Evolutionary conservation across 2,329 filamentous ascomycete species (phyloP), one percentile per base, ranked within the genome.

Genomic region (Fusarium sp.): DNA sequence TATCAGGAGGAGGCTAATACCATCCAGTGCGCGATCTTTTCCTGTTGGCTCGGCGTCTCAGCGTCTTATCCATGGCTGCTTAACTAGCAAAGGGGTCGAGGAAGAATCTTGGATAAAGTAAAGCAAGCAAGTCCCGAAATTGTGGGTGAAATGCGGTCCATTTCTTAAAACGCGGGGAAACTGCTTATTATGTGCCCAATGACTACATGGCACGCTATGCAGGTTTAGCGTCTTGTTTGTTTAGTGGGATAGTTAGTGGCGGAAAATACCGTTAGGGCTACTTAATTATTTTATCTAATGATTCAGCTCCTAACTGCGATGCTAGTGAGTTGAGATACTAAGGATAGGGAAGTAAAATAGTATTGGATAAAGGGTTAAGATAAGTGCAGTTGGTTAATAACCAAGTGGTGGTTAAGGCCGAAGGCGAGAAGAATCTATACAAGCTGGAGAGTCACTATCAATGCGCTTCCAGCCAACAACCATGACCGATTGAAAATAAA

Each of bases 11-110:
- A 27, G 33, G 23, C 4, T 12, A 5, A 29, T 52, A 52, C 49
- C 49, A 52, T 52, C 49, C 49, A 38, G 49, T 38, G 4, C 33
- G 49, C 10, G 49, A 52, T 12, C 49, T 52, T 23, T 38, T 14
- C 33, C 49, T 8, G 9, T 27, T 10, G n/a, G 14, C 49, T 16
- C 49, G 49, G 18, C n/a, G 23, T 38, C 49, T 33, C 49, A 7
- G 31, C 14, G 49, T 52, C 49, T 38, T 52, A 3, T 52, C 23
- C 49, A 52, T 52, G n/a, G 7, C 33, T 5, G 9, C 18, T 23
- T 3, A 4, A 10, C 5, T 3, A 15, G 23, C 7, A 12, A 21
- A 21, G 5, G 23, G 5, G 9, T 14, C 2, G 49, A 38, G 12
- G 49, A 35, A 21, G 33, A 33, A 27, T 3, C 23, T 8, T 27